Percentiles rank a stretch among this genome's conserved stretches.
Evolutionary conservation across 768 basidiomycete genomes (phyloP).

Genomic region (Russula ochroleuca): DNA sequence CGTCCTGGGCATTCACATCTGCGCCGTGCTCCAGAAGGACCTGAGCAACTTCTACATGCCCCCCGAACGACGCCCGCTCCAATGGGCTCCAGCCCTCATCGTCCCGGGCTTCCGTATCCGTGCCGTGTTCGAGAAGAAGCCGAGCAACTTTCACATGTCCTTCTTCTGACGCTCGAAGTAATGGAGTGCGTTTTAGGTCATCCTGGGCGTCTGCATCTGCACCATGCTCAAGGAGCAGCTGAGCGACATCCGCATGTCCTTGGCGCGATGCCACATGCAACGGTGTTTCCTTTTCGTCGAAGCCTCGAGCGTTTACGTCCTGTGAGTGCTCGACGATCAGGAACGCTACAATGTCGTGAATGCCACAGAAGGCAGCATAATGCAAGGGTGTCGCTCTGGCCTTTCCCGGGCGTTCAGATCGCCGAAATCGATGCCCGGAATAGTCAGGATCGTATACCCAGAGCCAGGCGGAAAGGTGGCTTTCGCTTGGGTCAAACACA

Average conservation of each 20-base stretch:
- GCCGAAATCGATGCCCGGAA: background rate
- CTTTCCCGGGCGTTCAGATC: too few species aligned
- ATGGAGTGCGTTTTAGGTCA: background rate
- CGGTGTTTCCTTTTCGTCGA: background rate
- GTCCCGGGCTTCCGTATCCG: background rate
- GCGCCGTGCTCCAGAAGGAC: background rate
- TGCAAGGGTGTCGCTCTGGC: background rate
- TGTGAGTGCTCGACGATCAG: background rate
- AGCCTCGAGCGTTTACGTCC: background rate
- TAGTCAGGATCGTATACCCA: background rate
- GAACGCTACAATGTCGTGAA: background rate
- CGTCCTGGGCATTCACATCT: background rate
- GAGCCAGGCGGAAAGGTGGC: background rate
- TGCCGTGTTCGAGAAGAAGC: background rate
- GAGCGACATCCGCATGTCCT: background rate
- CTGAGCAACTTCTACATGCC: background rate
- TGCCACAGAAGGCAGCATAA: background rate
- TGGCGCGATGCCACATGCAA: background rate
- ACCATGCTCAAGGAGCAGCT: background rate
- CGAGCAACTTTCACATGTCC: background rate
- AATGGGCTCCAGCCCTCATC: fast-evolving
- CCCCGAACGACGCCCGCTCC: background rate
- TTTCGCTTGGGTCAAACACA: background rate
- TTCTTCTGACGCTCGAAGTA: background rate
- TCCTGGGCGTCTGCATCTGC: background rate